Percentiles rank a stretch among this genome's conserved stretches.
Conservation (phyloP, 2,329 filamentous ascomycete genomes). For the Paramyrothecium roridum region DNA sequence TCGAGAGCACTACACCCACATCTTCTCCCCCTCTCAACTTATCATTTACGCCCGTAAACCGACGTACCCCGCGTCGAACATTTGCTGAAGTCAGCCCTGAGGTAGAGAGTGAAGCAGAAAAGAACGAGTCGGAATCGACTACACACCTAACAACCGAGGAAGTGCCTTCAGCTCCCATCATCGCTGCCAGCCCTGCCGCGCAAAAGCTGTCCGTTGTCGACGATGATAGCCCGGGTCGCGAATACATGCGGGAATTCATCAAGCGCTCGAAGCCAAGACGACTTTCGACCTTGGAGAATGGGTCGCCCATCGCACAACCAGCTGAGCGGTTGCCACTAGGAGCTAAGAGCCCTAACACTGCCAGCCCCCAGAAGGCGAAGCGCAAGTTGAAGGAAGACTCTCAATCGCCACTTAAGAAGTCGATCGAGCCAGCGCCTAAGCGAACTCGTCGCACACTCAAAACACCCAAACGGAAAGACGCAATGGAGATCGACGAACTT, state of each 20-base stretch:
- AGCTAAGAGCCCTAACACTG: constrained; percentile 31
- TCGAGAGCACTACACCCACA: constrained; percentile 2
- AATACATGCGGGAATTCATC: constrained; percentile 32
- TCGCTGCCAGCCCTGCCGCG: background rate
- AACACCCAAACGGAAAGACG: constrained; percentile 9
- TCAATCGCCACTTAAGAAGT: constrained; percentile 16
- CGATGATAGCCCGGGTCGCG: constrained; percentile 29
- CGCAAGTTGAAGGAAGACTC: constrained; percentile 20
- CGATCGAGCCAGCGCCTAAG: constrained; percentile 17
- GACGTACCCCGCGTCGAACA: constrained; percentile 4
- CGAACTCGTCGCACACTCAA: constrained; percentile 16
- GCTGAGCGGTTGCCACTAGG: constrained; percentile 25
- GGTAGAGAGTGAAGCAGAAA: background rate
- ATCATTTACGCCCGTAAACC: constrained; percentile 24
- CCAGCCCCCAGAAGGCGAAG: constrained; percentile 27
- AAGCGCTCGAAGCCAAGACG: constrained; percentile 25
- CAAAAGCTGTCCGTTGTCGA: constrained; percentile 8
- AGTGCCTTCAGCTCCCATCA: background rate
- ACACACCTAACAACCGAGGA: background rate
- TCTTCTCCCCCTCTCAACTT: constrained; percentile 7
- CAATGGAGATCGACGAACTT: constrained; percentile 7
- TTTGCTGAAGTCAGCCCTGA: background rate
- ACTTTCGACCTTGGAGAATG: constrained; percentile 23
- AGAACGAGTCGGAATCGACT: too few species aligned
- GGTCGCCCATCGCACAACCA: constrained; percentile 23